Evolutionary conservation across 2,329 filamentous ascomycete genomes (phyloP).

Genomic region (Thielaviopsis punctulata): DNA sequence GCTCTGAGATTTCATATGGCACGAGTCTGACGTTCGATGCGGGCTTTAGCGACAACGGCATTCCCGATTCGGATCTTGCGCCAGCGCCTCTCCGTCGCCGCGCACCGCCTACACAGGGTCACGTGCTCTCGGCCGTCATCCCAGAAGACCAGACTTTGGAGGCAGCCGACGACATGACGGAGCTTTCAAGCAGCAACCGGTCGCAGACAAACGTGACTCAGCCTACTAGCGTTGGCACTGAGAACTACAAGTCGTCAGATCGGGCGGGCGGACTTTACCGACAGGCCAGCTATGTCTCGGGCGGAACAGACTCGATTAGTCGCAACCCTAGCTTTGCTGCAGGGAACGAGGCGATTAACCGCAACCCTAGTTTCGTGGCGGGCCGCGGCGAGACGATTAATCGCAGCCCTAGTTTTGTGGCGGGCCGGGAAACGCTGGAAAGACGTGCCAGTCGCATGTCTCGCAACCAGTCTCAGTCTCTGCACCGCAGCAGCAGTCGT

Average conservation of each 20-base stretch:
- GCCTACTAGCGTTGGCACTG: conserved; percentile 31
- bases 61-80: conserved; percentile 12
- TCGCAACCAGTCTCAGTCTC: background rate
- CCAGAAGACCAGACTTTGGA: conserved; percentile 32
- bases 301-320: background rate
- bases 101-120: conserved; percentile 36
- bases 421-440: background rate
- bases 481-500: conserved; percentile 2
- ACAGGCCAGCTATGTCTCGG: conserved; percentile 6
- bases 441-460: conserved; percentile 1
- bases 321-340: background rate
- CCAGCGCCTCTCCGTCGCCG: conserved; percentile 19
- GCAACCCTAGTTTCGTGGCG: conserved; percentile 2
- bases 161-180: conserved; percentile 29
- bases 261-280: background rate
- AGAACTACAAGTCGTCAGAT: conserved; percentile 21
- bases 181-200: conserved; percentile 7
- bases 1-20: conserved; percentile 6
- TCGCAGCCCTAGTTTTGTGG: conserved; percentile 1
- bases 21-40: background rate
- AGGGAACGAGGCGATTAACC: background rate
- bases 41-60: conserved; percentile 5
- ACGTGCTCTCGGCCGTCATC: conserved; percentile 40
- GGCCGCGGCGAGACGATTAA: background rate
- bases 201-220: conserved; percentile 37